phyloP scores from a whole-genome alignment of 1,284 basidiomycete species.

The Pyrrhoderma noxium region DNA sequence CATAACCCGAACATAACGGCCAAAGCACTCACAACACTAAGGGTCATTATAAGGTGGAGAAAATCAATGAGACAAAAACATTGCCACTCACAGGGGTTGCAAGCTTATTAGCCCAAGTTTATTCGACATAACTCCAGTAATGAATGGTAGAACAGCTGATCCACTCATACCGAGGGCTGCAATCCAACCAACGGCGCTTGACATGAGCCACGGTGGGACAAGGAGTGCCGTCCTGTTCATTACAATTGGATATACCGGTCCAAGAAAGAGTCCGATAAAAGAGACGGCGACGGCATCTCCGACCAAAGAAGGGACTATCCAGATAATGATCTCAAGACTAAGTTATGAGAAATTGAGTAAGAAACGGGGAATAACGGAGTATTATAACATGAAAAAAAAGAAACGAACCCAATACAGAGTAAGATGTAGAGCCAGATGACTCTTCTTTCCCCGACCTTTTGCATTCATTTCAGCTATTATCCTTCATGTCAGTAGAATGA shows the following conservation, averaged over 20 bases:
- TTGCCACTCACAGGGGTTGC: slow-evolving; percentile 15
- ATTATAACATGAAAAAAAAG: not conserved
- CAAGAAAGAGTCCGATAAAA: slow-evolving; percentile 40
- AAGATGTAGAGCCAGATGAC: slow-evolving; percentile 24
- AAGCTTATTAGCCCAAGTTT: slow-evolving; percentile 17
- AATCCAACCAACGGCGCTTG: slow-evolving; percentile 26
- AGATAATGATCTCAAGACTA: slow-evolving; percentile 54
- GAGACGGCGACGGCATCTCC: slow-evolving; percentile 54
- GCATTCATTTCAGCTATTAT: no score
- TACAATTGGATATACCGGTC: slow-evolving; percentile 27
- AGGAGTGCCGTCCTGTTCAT: slow-evolving; percentile 23
- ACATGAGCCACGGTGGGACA: slow-evolving; percentile 25
- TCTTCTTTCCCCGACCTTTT: slow-evolving; percentile 49
- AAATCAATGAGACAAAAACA: no score
- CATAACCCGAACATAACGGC: slow-evolving; percentile 13
- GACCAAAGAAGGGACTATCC: slow-evolving; percentile 54
- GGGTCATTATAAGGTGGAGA: no score
- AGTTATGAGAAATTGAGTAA: slow-evolving; percentile 5
- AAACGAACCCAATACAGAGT: slow-evolving; percentile 11
- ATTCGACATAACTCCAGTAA: slow-evolving; percentile 20
- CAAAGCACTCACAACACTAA: slow-evolving; percentile 11
- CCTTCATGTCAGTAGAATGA: not conserved
- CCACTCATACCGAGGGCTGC: slow-evolving; percentile 25
- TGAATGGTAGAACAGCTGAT: slow-evolving; percentile 24
- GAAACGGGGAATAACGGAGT: slow-evolving; percentile 3